Base-by-base conservation (phyloP, 2,329 filamentous ascomycete species). In the Alternaria rosae region DNA sequence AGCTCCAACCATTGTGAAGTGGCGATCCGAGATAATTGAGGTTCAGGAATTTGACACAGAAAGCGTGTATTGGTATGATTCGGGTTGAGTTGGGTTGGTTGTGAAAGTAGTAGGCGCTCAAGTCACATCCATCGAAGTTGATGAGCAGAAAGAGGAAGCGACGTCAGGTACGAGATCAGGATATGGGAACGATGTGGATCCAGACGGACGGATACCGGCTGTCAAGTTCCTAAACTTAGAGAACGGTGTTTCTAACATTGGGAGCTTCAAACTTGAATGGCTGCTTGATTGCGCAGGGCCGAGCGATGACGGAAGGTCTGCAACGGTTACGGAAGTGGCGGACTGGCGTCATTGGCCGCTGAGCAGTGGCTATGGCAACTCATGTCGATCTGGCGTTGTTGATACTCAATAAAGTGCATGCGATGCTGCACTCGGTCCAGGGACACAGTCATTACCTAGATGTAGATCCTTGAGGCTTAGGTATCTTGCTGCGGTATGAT, bases 271-370 rank as follows among this genome's bases (percentile, higher is more conserved):
- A 45, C 28, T 32, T 57, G 54, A 44, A 59, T 59, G 48, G 59
- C 57, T 45, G 42, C 50, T 54, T 42, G 54, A 43, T 42, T 43
- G 35, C 43, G 55, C 53, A 54, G 50, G 43, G 55, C 43, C 26
- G 43, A 42, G 21, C 59, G 50, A 62, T 62, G 59, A 59, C 59
- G 55, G 55, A 59, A 62, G 47, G 47, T 44, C n/a, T 53, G 54
- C 38, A 47, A 50, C 59, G 15, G 59, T 50, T 54, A 58, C 59
- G 55, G 55, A 59, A 59, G 59, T 62, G 59, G 59, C 59, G 59
- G 55, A 50, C 41, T 41, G 4, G 55, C 23, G 59, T 59, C 59
- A 62, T 59, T 52, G 41, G 30, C 17, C 59, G 25, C 42, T 23
- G 43, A 25, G 38, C 21, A 42, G 43, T 48, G 28, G 55, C 43